Evolutionary conservation across 768 basidiomycete genomes (phyloP), one percentile per base, ranked within the genome.

Genomic region (Gloeopeniophorella convolvens): DNA sequence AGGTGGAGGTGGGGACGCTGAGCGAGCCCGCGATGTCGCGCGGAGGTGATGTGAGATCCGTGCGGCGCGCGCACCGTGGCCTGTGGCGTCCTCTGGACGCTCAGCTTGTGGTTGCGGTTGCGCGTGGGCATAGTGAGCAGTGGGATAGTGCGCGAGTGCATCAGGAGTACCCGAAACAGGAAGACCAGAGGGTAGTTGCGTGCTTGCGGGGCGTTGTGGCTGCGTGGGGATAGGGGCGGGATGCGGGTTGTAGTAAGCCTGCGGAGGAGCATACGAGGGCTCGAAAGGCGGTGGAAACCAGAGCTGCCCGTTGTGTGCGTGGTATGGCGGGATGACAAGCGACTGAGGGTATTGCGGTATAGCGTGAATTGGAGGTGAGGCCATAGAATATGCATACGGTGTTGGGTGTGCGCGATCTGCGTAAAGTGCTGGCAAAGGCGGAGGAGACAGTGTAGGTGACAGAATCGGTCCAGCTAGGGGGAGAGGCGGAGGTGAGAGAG

Each of bases 1-100:
- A 57, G 79, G 81, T 10, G 81, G 75, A 41, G 66, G 72, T 5
- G 75, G 85, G 21, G 85, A 88, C 20, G 78, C 77, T 0, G 82
- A 80, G 21, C 77, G 77, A 52, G 77, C 66, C 12, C 83, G 71
- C 21, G 78, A 79, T 12, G 76, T 73, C 35, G 73, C 63, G 42
- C 76, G 75, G 9, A 86, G 66, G 54, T 84, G 82, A 39, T 75
- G 76, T 21, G 83, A 66, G 35, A 82, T 72, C 11, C 81, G 73
- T 3, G 75, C 72, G 16, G 82, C 77, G 15, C 74, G 74, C 49
- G 76, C 73, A 33, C 82, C 84, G 60, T 81, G 81, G 30, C 79
- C 79, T 58, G 78, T 77, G 65, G 79, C 73, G 4, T 71, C 66
- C 40, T 74, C 75, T 8, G 65, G 32, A n/a, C n/a, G n/a, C n/a